Conservation (phyloP, 371 early-diverging fungal genomes). For the Rhizomucor pusillus region DNA sequence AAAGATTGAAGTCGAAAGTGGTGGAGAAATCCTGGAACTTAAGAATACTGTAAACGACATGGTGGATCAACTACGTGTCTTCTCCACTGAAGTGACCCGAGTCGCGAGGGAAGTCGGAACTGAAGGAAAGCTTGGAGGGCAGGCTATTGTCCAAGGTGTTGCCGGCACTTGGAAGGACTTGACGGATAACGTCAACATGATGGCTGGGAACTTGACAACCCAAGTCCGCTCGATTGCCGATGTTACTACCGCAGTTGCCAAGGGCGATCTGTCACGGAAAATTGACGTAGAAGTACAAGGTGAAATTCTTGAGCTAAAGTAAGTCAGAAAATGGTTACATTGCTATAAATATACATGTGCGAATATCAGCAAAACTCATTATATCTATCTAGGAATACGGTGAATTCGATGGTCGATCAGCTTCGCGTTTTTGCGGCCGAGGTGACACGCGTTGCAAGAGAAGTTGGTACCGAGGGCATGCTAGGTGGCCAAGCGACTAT, state of each 20-base stretch:
- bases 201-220: conserved; percentile 61
- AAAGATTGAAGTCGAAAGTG: conserved; percentile 22
- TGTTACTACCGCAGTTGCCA: conserved; percentile 58
- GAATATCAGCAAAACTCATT: no score
- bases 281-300: conserved; percentile 33
- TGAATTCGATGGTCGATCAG: conserved; percentile 28
- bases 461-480: conserved; percentile 65
- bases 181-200: conserved; percentile 60
- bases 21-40: conserved; percentile 32
- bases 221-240: conserved; percentile 57
- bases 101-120: conserved; percentile 45
- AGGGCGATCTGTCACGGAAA: conserved; percentile 47
- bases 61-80: conserved; percentile 35
- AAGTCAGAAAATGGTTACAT: no score
- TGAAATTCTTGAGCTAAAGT: conserved; percentile 38
- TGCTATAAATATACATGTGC: no score
- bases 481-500: conserved; percentile 61
- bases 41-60: conserved; percentile 35
- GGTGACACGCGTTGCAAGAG: conserved; percentile 56
- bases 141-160: conserved; percentile 46
- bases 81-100: conserved; percentile 33
- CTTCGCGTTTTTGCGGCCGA: conserved; percentile 53
- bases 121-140: conserved; percentile 52
- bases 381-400: conserved; percentile 17
- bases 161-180: conserved; percentile 67